Percentiles rank a stretch among this genome's conserved stretches.
These are phyloP conservation scores for Oryza longistaminata DNA, from an alignment of 176 grass and related monocot genomes.

Conservation along the genomic window DNA sequence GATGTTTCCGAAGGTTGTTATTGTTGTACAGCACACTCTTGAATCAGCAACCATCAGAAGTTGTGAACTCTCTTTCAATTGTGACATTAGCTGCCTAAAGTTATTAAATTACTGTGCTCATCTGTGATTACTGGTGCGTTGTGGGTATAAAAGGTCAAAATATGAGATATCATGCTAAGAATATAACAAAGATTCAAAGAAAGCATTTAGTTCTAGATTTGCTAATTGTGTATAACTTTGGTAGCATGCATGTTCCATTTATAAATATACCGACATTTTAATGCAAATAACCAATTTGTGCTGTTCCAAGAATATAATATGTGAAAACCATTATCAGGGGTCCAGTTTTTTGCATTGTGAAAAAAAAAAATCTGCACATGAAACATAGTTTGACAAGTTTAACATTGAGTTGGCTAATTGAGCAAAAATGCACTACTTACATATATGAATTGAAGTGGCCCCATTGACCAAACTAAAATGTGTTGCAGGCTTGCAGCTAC, in stretches of 20 bases:
- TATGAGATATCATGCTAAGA: not conserved
- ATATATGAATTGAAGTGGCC: not conserved
- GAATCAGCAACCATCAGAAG: not conserved
- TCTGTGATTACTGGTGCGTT: not conserved
- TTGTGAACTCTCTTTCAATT: not conserved
- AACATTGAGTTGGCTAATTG: not conserved
- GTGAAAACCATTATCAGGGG: not conserved
- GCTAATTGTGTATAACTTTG: not conserved
- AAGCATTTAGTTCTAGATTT: not conserved
- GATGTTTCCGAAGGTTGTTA: not conserved
- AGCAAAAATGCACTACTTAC: not conserved
- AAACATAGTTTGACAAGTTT: constrained; percentile 1
- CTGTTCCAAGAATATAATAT: not conserved
- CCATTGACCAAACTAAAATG: not conserved
- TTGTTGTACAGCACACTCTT: not conserved
- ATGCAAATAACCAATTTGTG: not conserved
- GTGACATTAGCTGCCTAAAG: not conserved
- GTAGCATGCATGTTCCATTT: not conserved
- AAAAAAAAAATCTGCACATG: not conserved
- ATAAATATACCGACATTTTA: not conserved
- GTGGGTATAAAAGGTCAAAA: not conserved
- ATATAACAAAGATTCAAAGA: not conserved
- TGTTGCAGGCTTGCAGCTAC: not conserved
- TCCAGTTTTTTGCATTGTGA: not conserved
- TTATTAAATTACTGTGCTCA: not conserved